Evolutionary conservation across 306 rosid species (phyloP).

Genomic region (Pyrus pyrifolia): DNA sequence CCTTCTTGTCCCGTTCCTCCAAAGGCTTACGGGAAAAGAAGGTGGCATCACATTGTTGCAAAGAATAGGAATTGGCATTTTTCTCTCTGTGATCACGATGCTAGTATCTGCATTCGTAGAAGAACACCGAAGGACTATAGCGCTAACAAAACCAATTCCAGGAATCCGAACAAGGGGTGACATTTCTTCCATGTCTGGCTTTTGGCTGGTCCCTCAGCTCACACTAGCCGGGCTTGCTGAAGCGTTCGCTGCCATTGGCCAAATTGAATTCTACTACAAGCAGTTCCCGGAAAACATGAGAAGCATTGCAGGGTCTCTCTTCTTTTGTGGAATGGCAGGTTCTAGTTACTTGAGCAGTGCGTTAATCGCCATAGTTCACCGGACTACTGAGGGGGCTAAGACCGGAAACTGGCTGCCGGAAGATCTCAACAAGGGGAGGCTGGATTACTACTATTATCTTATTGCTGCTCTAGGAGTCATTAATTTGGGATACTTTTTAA

Average conservation of each 20-base stretch:
- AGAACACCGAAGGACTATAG: slow-evolving; percentile 38
- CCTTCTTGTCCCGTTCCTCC: slow-evolving; percentile 50
- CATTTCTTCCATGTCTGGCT: slow-evolving; percentile 67
- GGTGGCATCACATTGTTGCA: slow-evolving; percentile 75
- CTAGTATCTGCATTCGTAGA: slow-evolving; percentile 56
- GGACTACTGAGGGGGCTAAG: slow-evolving; percentile 24
- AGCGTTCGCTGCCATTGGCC: slow-evolving; percentile 51
- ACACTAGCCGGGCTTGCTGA: slow-evolving; percentile 49
- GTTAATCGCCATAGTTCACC: slow-evolving; percentile 48
- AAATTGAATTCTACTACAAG: slow-evolving; percentile 70
- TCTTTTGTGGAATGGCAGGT: slow-evolving; percentile 56
- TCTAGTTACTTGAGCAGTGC: slow-evolving; percentile 59
- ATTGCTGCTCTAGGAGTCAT: slow-evolving; percentile 39
- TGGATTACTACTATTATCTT: slow-evolving; percentile 67
- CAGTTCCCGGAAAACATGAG: slow-evolving; percentile 94
- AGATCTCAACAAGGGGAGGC: slow-evolving; percentile 81
- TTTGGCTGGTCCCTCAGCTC: slow-evolving; percentile 72
- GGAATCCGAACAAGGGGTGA: slow-evolving; percentile 63
- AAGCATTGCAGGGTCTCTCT: slow-evolving; percentile 69
- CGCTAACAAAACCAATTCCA: slow-evolving; percentile 35
- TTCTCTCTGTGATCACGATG: slow-evolving; percentile 36
- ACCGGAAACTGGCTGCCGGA: slow-evolving; percentile 71
- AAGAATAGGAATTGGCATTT: slow-evolving; percentile 65
- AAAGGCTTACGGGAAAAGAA: slow-evolving; percentile 41
- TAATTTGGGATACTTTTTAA: slow-evolving; percentile 54